Conservation (phyloP, 2,329 filamentous ascomycete species). For the Clarireedia sp. region DNA sequence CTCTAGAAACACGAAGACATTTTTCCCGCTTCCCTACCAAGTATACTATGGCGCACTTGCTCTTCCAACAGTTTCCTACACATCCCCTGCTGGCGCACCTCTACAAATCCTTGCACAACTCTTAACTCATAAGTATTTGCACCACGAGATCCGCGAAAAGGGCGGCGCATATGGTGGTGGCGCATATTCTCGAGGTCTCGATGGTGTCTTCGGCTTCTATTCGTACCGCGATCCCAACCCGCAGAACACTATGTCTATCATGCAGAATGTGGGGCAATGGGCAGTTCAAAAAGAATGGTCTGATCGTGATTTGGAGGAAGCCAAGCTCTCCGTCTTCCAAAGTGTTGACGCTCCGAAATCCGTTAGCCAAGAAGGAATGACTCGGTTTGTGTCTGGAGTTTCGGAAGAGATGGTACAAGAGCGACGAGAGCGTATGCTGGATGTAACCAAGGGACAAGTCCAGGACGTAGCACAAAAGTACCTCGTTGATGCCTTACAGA, state of each 20-base stretch:
- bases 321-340: slow-evolving; percentile 93
- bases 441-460: slow-evolving; percentile 76
- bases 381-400: slow-evolving; percentile 74
- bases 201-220: slow-evolving; percentile 88
- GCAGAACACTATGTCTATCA: slow-evolving; percentile 76
- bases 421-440: slow-evolving; percentile 74
- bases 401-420: slow-evolving; percentile 83
- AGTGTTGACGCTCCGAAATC: slow-evolving; percentile 79
- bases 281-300: slow-evolving; percentile 76
- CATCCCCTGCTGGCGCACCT: slow-evolving; percentile 63
- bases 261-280: slow-evolving; percentile 75
- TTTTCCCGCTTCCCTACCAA: slow-evolving; percentile 93
- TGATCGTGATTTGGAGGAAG: slow-evolving; percentile 82
- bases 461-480: slow-evolving; percentile 74
- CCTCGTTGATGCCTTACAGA: slow-evolving; percentile 59
- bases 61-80: slow-evolving; percentile 77
- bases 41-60: slow-evolving; percentile 89
- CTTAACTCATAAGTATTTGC: slow-evolving; percentile 90
- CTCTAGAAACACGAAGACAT: slow-evolving; percentile 58
- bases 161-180: slow-evolving; percentile 93
- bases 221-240: slow-evolving; percentile 96
- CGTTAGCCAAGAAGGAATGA: slow-evolving; percentile 82
- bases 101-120: slow-evolving; percentile 86
- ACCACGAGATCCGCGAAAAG: slow-evolving; percentile 96
- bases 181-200: slow-evolving; percentile 70